phyloP scores from a whole-genome alignment of 371 early-diverging fungal genomes.

The Actinomucor elegans region DNA sequence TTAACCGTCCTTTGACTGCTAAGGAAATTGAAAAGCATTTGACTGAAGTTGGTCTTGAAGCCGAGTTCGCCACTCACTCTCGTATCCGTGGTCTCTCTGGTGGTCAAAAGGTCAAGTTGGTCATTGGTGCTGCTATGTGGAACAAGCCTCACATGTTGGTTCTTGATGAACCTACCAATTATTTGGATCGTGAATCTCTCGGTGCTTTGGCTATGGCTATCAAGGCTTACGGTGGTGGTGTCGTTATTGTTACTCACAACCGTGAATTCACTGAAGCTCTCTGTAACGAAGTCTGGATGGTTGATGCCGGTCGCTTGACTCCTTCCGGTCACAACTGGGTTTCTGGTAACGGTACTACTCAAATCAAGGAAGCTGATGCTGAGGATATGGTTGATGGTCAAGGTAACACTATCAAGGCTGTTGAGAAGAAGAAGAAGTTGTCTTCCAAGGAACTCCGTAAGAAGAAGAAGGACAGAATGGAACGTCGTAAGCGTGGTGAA shows the following conservation, averaged over 20 bases:
- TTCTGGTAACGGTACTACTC: constrained; percentile 44
- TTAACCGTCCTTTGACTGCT: constrained; percentile 64
- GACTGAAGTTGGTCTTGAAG: constrained; percentile 66
- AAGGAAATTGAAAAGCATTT: constrained; percentile 73
- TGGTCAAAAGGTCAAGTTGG: constrained; percentile 92
- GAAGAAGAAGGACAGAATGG: constrained; percentile 62
- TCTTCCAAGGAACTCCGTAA: constrained; percentile 51
- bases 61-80: constrained; percentile 79
- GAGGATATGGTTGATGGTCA: constrained; percentile 52
- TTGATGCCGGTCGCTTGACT: constrained; percentile 66
- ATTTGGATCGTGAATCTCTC: constrained; percentile 77
- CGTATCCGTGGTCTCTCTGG: constrained; percentile 87
- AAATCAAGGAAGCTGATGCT: constrained; percentile 34
- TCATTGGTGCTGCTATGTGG: constrained; percentile 86
- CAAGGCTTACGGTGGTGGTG: constrained; percentile 72
- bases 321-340: constrained; percentile 58
- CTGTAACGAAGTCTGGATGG: constrained; percentile 74
- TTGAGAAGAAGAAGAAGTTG: constrained; percentile 51
- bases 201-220: constrained; percentile 72
- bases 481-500: constrained; percentile 59
- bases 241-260: constrained; percentile 79
- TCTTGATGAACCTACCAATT: constrained; percentile 90
- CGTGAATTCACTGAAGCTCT: constrained; percentile 70
- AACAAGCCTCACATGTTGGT: constrained; percentile 86
- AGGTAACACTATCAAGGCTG: constrained; percentile 52